A percentile compares a stretch with the other conserved stretches of the same genome.
Conservation (phyloP, 2,329 filamentous ascomycete species). For the Penicillium sp. region DNA sequence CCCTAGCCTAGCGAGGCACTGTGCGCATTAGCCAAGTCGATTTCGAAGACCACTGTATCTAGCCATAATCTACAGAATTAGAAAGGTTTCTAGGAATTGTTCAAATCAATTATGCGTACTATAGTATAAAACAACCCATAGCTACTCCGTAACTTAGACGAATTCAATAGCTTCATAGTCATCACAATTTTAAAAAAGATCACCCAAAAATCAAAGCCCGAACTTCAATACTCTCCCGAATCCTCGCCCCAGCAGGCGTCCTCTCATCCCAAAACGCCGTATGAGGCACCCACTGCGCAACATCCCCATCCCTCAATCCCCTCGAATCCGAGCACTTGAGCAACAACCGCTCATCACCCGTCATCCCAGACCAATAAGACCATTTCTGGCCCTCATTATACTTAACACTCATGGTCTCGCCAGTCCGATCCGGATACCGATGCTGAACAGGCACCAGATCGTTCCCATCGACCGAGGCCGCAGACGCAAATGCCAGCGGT, state of each 20-base stretch:
- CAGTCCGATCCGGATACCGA: conserved; percentile 67
- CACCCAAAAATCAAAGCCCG: conserved; percentile 76
- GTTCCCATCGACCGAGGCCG: conserved; percentile 49
- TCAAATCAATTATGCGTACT: too few relatives aligned
- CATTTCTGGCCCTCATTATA: conserved; percentile 65
- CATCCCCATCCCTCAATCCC: conserved; percentile 49
- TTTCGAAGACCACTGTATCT: too few relatives aligned
- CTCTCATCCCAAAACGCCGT: conserved; percentile 76
- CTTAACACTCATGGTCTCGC: conserved; percentile 71
- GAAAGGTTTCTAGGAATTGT: too few relatives aligned
- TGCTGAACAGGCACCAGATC: conserved; percentile 74
- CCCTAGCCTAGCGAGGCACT: too few relatives aligned
- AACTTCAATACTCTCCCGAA: conserved; percentile 86
- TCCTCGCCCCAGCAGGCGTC: conserved; percentile 66
- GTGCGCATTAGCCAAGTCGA: too few relatives aligned
- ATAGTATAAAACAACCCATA: too few relatives aligned
- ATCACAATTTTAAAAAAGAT: too few relatives aligned
- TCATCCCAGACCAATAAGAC: conserved; percentile 81
- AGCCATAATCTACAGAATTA: too few relatives aligned
- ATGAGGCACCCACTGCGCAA: conserved; percentile 60
- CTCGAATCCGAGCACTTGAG: conserved; percentile 71
- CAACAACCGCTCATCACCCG: conserved; percentile 67
- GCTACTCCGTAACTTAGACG: too few relatives aligned
- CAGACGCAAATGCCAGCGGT: conserved; percentile 60
- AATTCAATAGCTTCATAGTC: too few relatives aligned